A percentile compares a stretch with the other conserved stretches of the same genome.
Evolutionary conservation across 1,284 basidiomycete species (phyloP).

Genomic region (Puccinia hordei): DNA sequence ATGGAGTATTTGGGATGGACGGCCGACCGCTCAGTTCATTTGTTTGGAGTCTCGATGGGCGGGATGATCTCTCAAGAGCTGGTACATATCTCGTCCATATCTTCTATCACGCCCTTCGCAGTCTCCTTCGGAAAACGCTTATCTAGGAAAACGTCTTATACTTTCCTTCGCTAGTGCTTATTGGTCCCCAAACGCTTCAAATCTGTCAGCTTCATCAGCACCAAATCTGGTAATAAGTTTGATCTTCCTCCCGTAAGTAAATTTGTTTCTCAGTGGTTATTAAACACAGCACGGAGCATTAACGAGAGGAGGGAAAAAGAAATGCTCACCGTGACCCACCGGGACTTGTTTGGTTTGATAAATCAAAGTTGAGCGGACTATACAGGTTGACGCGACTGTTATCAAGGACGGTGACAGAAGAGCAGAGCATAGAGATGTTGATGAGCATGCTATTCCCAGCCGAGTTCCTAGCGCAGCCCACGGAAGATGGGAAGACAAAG

Average conservation of each 20-base stretch:
- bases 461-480: background rate
- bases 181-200: conserved; percentile 67
- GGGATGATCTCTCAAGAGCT: conserved; percentile 71
- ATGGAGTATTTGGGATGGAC: conserved; percentile 74
- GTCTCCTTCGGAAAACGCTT: background rate
- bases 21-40: conserved; percentile 65
- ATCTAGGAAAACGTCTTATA: background rate
- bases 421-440: conserved; percentile 1
- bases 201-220: conserved; percentile 71
- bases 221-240: conserved; percentile 65
- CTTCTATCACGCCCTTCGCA: too few relatives aligned
- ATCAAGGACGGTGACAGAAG: background rate
- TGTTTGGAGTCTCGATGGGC: conserved; percentile 80
- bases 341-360: background rate
- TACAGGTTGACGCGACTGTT: conserved; percentile 8
- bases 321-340: background rate
- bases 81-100: background rate
- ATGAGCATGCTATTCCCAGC: conserved; percentile 23
- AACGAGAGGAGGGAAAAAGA: background rate
- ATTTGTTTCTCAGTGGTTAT: background rate
- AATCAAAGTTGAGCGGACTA: conserved; percentile 11
- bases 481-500: background rate
- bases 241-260: conserved; percentile 17
- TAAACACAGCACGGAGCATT: too few relatives aligned
- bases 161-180: conserved; percentile 22